Conservation (phyloP, 192 early-diverging fungal genomes). For the Chytriomyces sp. region DNA sequence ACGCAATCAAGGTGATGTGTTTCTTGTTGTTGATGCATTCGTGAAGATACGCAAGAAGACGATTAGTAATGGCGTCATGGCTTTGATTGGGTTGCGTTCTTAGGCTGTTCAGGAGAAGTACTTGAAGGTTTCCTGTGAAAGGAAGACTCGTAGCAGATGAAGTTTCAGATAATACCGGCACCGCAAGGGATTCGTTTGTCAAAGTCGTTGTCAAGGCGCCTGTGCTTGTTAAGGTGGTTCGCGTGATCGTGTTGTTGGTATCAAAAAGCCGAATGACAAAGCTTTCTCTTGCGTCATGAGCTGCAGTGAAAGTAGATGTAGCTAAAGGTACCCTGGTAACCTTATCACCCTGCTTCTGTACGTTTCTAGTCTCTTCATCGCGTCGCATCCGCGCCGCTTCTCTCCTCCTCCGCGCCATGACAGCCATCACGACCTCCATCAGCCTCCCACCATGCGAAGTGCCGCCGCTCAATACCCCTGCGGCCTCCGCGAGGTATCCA, state of each 20-base stretch:
- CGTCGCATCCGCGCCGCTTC: not conserved
- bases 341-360: too few relatives aligned
- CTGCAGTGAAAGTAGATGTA: not conserved
- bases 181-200: not conserved
- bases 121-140: not conserved
- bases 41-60: not conserved
- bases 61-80: not conserved
- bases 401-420: not conserved
- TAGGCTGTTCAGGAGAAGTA: not conserved
- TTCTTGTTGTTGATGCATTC: not conserved
- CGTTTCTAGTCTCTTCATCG: not conserved
- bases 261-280: conserved; percentile 3
- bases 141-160: not conserved
- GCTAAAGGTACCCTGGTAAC: too few relatives aligned
- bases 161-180: not conserved
- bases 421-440: conserved; percentile 7
- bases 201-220: not conserved
- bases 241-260: not conserved
- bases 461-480: not conserved
- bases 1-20: not conserved
- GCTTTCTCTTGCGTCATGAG: not conserved
- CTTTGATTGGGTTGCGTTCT: not conserved
- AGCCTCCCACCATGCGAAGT: not conserved
- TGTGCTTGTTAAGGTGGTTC: not conserved
- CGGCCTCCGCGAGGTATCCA: not conserved